Evolutionary conservation across 1,284 basidiomycete species (phyloP), one percentile per base, ranked within the genome.

Genomic region (Rhodofomes roseus): DNA sequence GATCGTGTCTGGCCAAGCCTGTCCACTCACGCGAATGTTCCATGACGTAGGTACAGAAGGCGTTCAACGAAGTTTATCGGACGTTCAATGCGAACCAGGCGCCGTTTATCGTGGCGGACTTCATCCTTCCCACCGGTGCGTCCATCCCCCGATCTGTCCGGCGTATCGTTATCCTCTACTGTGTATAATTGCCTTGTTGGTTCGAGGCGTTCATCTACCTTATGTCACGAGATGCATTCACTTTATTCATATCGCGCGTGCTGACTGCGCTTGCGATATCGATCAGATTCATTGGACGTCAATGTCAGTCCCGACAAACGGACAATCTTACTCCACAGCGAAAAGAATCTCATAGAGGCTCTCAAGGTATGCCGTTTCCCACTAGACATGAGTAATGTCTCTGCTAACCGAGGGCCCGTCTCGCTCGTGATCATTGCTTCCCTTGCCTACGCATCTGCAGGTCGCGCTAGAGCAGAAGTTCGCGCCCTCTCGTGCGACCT

Each of bases 221-320:
- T 8, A 23, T 46, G 18, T 48, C 46, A 48, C 25, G 23, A 23
- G 46, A 48, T 48, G 46, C 14, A 29, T 18, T 48, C 46, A 20
- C 16, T 20, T 22, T 25, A 2, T 16, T 18, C 54, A 46, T 55
- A 40, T 40, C 31, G 25, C 54, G 46, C 25, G 29, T 48, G 46
- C 48, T 31, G 44, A 55, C 36, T 16, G 16, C n/a, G 18, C 16
- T 54, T 23, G 3, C 6, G 2, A 9, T 23, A 22, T 48, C 5
- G 46, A 36, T 3, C 58, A 94, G 93, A 91, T 62, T 81, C 87
- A 1, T 95, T 92, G 68, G 97, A 99, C 70, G 88, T 99, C 71
- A 99, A 99, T 67, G 92, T 99, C 62, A 95, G 89, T 65, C 96
- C 97, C 0, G 97, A 99, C 76, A 99, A 99, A 72, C 84, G 97